Evolutionary conservation across 2,329 filamentous ascomycete species (phyloP).

Genomic region (Botrytis galanthina): DNA sequence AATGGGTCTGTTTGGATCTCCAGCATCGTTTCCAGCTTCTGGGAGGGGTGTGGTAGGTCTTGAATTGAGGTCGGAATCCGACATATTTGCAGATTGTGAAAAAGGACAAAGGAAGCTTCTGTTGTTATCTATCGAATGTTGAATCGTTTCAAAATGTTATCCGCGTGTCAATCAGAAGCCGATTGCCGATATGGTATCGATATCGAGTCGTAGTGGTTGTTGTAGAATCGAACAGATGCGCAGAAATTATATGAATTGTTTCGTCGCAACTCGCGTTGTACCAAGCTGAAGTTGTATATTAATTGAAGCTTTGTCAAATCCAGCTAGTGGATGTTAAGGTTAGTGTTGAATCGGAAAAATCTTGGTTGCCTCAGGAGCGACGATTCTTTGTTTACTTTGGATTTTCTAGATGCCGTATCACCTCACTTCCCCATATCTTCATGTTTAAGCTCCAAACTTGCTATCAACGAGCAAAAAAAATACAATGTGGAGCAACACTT

Average conservation of each 20-base stretch:
- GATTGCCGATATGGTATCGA: background rate
- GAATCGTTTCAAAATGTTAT: background rate
- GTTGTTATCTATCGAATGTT: background rate
- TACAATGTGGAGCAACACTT: conserved; percentile 43
- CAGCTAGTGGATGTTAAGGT: conserved; percentile 1
- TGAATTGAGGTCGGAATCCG: conserved; percentile 32
- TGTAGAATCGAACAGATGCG: conserved; percentile 8
- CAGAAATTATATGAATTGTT: conserved; percentile 7
- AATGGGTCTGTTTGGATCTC: conserved; percentile 25
- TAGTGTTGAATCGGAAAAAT: conserved; percentile 23
- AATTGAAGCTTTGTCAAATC: conserved; percentile 11
- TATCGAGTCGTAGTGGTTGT: background rate
- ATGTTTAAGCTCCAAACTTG: conserved; percentile 1
- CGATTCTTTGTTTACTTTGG: conserved; percentile 21
- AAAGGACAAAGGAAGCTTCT: conserved; percentile 6
- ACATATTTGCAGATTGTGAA: conserved; percentile 29
- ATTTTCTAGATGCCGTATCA: background rate
- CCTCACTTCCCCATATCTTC: background rate
- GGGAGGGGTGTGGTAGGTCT: conserved; percentile 28
- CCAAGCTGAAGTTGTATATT: conserved; percentile 4
- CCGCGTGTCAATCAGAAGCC: background rate
- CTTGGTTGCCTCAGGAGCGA: conserved; percentile 22
- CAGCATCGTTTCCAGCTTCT: conserved; percentile 28
- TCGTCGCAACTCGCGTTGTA: conserved; percentile 7
- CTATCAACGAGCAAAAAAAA: background rate